These are phyloP conservation scores for Ophiocytium majus DNA, from an alignment of 352 stramenopile genomes.

Conservation along the genomic window DNA sequence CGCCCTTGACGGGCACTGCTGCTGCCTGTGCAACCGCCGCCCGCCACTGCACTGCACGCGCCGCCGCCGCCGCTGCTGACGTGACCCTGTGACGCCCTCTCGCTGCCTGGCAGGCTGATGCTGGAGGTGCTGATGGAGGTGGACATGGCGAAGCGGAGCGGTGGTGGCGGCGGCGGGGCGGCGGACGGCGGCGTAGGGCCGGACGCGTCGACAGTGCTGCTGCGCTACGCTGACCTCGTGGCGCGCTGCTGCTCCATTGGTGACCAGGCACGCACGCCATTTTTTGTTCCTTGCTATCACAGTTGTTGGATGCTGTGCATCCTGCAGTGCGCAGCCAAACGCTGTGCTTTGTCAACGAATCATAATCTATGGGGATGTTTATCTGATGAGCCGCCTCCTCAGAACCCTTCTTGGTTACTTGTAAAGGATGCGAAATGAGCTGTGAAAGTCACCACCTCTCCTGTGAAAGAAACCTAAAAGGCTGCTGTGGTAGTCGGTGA, in stretches of 20 bases:
- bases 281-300: too few species aligned
- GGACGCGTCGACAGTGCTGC: not conserved
- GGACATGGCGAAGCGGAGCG: not conserved
- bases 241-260: slow-evolving; percentile 21
- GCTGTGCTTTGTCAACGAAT: not conserved
- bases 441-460: not conserved
- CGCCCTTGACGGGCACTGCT: too few species aligned
- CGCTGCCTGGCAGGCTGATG: not conserved
- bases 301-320: not conserved
- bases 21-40: too few species aligned
- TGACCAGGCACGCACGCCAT: not conserved
- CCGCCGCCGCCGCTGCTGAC: too few species aligned
- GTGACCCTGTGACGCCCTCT: too few species aligned
- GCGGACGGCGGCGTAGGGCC: not conserved
- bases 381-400: too few species aligned
- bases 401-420: too few species aligned
- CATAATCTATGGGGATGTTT: too few species aligned
- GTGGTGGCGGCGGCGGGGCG: too few species aligned
- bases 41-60: too few species aligned
- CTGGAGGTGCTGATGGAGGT: slow-evolving; percentile 20
- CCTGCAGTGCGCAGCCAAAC: not conserved
- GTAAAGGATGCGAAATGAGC: not conserved
- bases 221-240: slow-evolving; percentile 13
- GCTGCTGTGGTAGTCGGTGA: too few species aligned
- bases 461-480: not conserved